Evolutionary conservation across 2,329 filamentous ascomycete species (phyloP), one percentile per base, ranked within the genome.

Genomic region (Paecilomyces niveus): DNA sequence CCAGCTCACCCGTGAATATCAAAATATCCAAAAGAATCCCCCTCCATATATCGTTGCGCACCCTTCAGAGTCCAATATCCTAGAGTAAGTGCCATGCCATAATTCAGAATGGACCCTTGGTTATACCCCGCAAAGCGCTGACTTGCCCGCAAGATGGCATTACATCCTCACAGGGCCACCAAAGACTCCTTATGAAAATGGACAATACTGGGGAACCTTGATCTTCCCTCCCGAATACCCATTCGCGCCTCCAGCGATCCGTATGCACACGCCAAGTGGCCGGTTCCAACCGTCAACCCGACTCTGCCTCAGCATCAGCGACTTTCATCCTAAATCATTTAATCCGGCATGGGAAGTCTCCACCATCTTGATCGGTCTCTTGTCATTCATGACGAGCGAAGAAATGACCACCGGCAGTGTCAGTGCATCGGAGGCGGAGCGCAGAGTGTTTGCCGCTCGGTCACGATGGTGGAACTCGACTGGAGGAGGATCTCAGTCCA

Each of bases 281-380:
- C 90, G 94, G 70, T 99, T 99, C 78, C 91, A 96, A 73, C 91
- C 92, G 1, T 94, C 89, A 1, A 92, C 91, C 13, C 85, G 94
- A 54, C 85, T 99, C 22, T 99, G 94, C 70, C 87, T 99, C 54
- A 95, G 90, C 70, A 99, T 99, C 69, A 93, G 88, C 67, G 94
- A 99, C 72, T 99, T 97, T 77, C 94, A 99, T 72, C 94, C 94
- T 3, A 96, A 96, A 74, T 93, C 89, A 29, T 99, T 97, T 81
- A 99, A 99, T 73, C 94, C 94, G 1, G 92, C 94, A 0, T 99
- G 94, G 94, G 93, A 96, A 70, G 94, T 99, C 7, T 93, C 89
- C 57, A 99, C 94, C 0, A 99, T 99, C 63, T 80, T 99, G 15
- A 95, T 96, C 57, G 94, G 94, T 9, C 83, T 99, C 29, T 80